These are phyloP conservation scores for Warburgia ugandensis DNA, from an alignment of 164 flowering plant species.

Conservation along the genomic window DNA sequence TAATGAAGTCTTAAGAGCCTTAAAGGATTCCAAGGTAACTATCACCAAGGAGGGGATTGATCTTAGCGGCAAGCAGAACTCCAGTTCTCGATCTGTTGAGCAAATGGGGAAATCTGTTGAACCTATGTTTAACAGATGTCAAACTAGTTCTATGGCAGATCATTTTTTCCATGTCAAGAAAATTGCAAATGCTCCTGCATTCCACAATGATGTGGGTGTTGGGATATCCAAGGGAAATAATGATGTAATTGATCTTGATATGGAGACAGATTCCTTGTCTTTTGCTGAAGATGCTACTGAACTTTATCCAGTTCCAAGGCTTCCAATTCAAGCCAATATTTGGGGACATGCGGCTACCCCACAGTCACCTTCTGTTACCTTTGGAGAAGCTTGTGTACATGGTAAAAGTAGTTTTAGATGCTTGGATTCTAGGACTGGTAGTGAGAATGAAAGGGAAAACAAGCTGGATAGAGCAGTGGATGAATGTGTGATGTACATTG, in stretches of 20 bases:
- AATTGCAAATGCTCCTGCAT: slow-evolving; percentile 7
- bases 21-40: slow-evolving; percentile 39
- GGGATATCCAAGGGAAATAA: slow-evolving; percentile 4
- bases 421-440: slow-evolving; percentile 8
- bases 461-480: slow-evolving; percentile 15
- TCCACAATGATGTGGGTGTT: slow-evolving; percentile 11
- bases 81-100: slow-evolving; percentile 6
- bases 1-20: slow-evolving; percentile 51
- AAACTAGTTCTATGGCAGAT: slow-evolving; percentile 10
- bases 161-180: slow-evolving; percentile 4
- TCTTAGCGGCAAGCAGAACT: slow-evolving; percentile 7
- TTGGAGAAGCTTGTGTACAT: slow-evolving; percentile 8
- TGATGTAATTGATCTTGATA: slow-evolving; percentile 8
- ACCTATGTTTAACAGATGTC: slow-evolving; percentile 5
- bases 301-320: slow-evolving; percentile 8
- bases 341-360: slow-evolving; percentile 5
- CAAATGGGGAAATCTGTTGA: slow-evolving; percentile 11
- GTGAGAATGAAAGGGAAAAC: slow-evolving; percentile 7
- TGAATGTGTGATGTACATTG: slow-evolving; percentile 15
- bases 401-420: slow-evolving; percentile 5
- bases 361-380: slow-evolving; percentile 8
- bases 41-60: slow-evolving; percentile 3
- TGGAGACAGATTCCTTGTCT: slow-evolving; percentile 15
- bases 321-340: slow-evolving; percentile 2
- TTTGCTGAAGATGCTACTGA: slow-evolving; percentile 19